Evolutionary conservation across 2,329 filamentous ascomycete species (phyloP).

Genomic region (Mollisiaceae sp.): DNA sequence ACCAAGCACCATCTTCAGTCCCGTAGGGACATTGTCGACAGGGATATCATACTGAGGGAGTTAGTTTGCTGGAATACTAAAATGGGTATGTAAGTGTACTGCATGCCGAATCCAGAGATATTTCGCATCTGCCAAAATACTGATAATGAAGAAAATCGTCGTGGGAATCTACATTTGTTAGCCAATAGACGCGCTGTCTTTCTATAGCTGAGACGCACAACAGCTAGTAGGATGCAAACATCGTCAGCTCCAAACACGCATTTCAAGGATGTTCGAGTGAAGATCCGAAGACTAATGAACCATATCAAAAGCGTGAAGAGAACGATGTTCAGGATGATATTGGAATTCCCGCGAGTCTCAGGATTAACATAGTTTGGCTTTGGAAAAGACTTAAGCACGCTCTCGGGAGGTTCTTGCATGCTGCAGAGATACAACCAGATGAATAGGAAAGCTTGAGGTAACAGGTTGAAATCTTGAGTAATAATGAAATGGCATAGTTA

Average conservation of each 20-base stretch:
- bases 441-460: neutral
- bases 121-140: constrained; percentile 43
- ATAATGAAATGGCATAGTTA: neutral
- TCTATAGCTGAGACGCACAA: constrained; percentile 35
- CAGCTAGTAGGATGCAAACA: constrained; percentile 49
- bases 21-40: constrained; percentile 39
- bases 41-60: constrained; percentile 46
- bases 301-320: constrained; percentile 47
- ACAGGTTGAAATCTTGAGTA: neutral
- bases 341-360: constrained; percentile 49
- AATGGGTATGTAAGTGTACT: constrained; percentile 21
- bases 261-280: constrained; percentile 50
- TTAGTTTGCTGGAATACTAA: neutral
- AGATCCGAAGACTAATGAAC: constrained; percentile 52
- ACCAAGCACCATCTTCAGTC: constrained; percentile 46
- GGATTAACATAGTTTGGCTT: constrained; percentile 53
- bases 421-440: constrained; percentile 3
- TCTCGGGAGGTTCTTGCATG: constrained; percentile 34
- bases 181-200: neutral
- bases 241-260: constrained; percentile 54
- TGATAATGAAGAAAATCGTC: constrained; percentile 46
- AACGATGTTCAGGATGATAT: constrained; percentile 49
- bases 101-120: constrained; percentile 47
- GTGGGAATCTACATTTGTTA: constrained; percentile 37
- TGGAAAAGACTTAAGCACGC: constrained; percentile 41